phyloP scores from a whole-genome alignment of 2,329 filamentous ascomycete genomes.

The Drechslerella dactyloides region DNA sequence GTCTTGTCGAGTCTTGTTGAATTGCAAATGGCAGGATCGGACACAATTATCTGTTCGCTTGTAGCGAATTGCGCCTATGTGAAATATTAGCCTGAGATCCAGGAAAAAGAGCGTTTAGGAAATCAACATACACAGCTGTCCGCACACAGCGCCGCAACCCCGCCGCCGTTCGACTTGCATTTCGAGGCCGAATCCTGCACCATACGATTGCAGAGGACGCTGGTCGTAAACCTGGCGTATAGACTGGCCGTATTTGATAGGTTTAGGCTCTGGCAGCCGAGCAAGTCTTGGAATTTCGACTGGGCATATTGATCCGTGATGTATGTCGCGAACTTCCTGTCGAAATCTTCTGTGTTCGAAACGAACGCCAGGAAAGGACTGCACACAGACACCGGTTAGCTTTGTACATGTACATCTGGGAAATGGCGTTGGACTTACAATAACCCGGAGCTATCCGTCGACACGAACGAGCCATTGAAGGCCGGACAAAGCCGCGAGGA shows the following conservation, averaged over 20 bases:
- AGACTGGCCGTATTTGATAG: constrained; percentile 77
- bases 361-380: constrained; percentile 88
- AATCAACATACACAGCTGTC: constrained; percentile 73
- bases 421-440: constrained; percentile 53
- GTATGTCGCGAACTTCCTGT: constrained; percentile 74
- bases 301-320: constrained; percentile 71
- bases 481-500: constrained; percentile 58
- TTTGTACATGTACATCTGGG: constrained; percentile 33
- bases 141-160: constrained; percentile 80
- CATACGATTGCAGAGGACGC: constrained; percentile 89
- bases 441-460: constrained; percentile 56
- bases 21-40: constrained; percentile 75
- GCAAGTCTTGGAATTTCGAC: constrained; percentile 75
- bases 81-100: constrained; percentile 51
- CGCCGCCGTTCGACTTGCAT: constrained; percentile 70
- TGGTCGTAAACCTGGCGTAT: constrained; percentile 92
- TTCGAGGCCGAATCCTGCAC: constrained; percentile 80
- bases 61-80: constrained; percentile 77
- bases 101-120: background rate
- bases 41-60: constrained; percentile 83
- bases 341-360: constrained; percentile 76
- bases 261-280: constrained; percentile 81
- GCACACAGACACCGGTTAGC: constrained; percentile 10
- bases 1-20: constrained; percentile 70
- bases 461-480: constrained; percentile 58